Evolutionary conservation across 192 early-diverging fungal species (phyloP), one percentile per base, ranked within the genome.

Genomic region (Helicostylum pulchrum): DNA sequence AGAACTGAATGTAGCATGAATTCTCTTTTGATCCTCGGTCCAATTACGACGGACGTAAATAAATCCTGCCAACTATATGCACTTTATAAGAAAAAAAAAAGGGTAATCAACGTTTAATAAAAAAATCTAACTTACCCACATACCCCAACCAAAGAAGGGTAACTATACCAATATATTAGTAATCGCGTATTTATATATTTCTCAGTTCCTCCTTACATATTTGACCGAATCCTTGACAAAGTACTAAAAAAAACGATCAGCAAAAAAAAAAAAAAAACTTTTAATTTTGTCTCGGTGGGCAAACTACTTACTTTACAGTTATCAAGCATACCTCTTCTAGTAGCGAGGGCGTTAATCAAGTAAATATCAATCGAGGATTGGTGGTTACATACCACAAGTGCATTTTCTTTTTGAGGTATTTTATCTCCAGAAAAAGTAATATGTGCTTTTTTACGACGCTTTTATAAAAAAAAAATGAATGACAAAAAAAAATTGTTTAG

Each of bases 211-310:
- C 26, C 74, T 71, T 64, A 81, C 82, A 58, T 71, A 84, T 80
- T 84, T 84, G 10, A 84, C 47, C 5, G 83, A 84, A 65, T 84
- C 83, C 65, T 84, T 84, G 23, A 79, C 77, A 78, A 84, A 84
- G 65, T 84, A 84, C 80, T 84, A 73, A 26, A 26, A 26, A 26
- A 26, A 26, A 26, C 0, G 26, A 26, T 26, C 26, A 26, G 26
- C 26, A 26, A 26, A 26, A 26, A 26, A 26, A 26, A 26, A 26
- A 26, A 26, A 26, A 26, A 26, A 26, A 26, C 0, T 3, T 36
- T 14, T 32, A 23, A 19, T 14, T 44, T 42, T 23, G 15, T 15
- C 43, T 0, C 14, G 36, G 7, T 8, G 6, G 23, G 30, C 7
- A 49, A n/a, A 53, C 9, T 47, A 46, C 48, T 43, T 67, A 81